Evolutionary conservation across 2,329 filamentous ascomycete species (phyloP).

Genomic region (Ophiostoma triangulosporum): DNA sequence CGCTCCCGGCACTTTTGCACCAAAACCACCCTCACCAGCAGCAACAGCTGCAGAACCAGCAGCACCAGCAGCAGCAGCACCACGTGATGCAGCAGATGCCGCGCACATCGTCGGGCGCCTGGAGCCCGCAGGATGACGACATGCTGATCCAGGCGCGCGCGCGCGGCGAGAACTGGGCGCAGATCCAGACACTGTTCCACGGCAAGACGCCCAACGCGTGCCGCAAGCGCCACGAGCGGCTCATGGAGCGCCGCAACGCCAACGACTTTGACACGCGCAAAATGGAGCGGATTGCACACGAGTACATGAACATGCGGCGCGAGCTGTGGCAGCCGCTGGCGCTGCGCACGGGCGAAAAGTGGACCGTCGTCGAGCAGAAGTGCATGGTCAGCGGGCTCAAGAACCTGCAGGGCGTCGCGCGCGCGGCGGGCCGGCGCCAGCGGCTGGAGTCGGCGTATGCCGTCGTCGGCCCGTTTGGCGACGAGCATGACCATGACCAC

Average conservation of each 20-base stretch:
- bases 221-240: slow-evolving; percentile 74
- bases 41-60: slow-evolving; percentile 12
- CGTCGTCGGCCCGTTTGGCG: slow-evolving; percentile 37
- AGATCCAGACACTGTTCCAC: slow-evolving; percentile 65
- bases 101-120: slow-evolving; percentile 50
- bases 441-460: slow-evolving; percentile 34
- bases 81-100: slow-evolving; percentile 26
- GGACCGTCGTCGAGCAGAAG: slow-evolving; percentile 57
- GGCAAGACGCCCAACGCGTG: slow-evolving; percentile 72
- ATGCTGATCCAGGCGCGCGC: slow-evolving; percentile 58
- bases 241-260: slow-evolving; percentile 61
- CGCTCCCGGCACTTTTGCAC: neutral
- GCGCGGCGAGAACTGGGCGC: slow-evolving; percentile 68
- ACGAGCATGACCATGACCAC: slow-evolving; percentile 36
- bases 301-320: slow-evolving; percentile 67
- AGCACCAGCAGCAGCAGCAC: slow-evolving; percentile 13
- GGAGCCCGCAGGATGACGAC: slow-evolving; percentile 63
- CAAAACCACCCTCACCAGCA: slow-evolving; percentile 10
- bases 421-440: slow-evolving; percentile 52
- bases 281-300: slow-evolving; percentile 58
- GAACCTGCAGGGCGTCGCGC: slow-evolving; percentile 58
- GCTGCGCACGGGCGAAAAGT: slow-evolving; percentile 66
- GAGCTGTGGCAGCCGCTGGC: slow-evolving; percentile 73
- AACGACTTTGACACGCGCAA: slow-evolving; percentile 70
- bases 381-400: slow-evolving; percentile 76